Evolutionary conservation across 2,329 filamentous ascomycete genomes (phyloP).

Genomic region (Curvularia sp.): DNA sequence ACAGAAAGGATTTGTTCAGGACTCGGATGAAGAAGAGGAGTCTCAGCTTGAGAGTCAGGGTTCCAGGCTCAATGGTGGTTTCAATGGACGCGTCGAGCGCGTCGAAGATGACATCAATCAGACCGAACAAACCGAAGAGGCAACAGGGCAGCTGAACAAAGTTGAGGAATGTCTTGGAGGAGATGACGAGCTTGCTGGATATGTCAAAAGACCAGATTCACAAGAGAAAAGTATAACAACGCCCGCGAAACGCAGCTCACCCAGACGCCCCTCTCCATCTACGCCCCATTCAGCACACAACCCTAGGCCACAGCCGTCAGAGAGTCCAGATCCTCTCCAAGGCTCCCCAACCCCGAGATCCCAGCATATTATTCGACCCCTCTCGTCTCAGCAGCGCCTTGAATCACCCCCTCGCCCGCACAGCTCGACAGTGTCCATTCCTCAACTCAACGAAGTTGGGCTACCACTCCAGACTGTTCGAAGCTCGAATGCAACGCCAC

Average conservation of each 20-base stretch:
- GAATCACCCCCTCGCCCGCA: conserved; percentile 8
- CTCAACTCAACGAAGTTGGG: conserved; percentile 14
- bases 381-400: conserved; percentile 22
- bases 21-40: conserved; percentile 59
- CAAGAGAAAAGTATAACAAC: conserved; percentile 5
- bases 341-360: conserved; percentile 20
- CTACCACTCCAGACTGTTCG: conserved; percentile 13
- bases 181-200: neutral
- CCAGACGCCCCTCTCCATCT: conserved; percentile 30
- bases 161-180: neutral
- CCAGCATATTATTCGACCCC: conserved; percentile 1
- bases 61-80: conserved; percentile 19
- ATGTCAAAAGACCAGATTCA: neutral
- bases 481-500: neutral
- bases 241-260: conserved; percentile 18
- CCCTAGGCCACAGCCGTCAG: conserved; percentile 19
- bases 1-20: conserved; percentile 57
- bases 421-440: conserved; percentile 14
- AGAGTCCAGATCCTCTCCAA: conserved; percentile 45
- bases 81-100: conserved; percentile 32
- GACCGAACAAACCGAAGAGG: neutral
- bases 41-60: conserved; percentile 38
- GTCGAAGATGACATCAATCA: conserved; percentile 17
- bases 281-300: conserved; percentile 21
- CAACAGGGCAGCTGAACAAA: neutral